A percentile compares a stretch with the other conserved stretches of the same genome.
These are phyloP conservation scores for Porphyrellus cyaneotinctus DNA, from an alignment of 768 basidiomycete species.

Conservation along the genomic window DNA sequence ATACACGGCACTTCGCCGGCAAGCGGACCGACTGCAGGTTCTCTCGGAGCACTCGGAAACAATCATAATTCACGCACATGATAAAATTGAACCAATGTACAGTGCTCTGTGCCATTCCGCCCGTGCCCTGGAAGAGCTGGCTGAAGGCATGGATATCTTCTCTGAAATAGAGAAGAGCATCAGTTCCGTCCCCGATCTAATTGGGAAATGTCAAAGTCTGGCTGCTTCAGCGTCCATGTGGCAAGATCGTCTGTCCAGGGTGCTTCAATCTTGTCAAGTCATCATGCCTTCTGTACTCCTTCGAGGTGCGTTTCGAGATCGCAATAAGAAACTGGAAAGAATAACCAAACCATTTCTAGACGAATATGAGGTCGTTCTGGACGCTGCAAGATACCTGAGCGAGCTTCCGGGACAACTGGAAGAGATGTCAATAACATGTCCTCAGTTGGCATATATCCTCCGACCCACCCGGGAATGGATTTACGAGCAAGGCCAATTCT, in stretches of 20 bases:
- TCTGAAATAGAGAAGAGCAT: slow-evolving; percentile 28
- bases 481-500: slow-evolving; percentile 24
- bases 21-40: slow-evolving; percentile 15
- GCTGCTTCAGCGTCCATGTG: slow-evolving; percentile 25
- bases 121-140: slow-evolving; percentile 38
- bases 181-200: slow-evolving; percentile 19
- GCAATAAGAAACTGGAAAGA: not conserved
- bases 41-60: slow-evolving; percentile 21
- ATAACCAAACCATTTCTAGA: slow-evolving; percentile 23
- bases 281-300: slow-evolving; percentile 33
- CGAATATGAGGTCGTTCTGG: slow-evolving; percentile 32
- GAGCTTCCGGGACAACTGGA: slow-evolving; percentile 24
- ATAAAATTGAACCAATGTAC: slow-evolving; percentile 17
- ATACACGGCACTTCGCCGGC: slow-evolving; percentile 14
- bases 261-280: slow-evolving; percentile 18
- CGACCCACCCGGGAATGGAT: slow-evolving; percentile 30
- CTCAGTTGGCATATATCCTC: slow-evolving; percentile 27
- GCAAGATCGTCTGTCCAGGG: slow-evolving; percentile 25
- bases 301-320: slow-evolving; percentile 29
- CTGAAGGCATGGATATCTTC: slow-evolving; percentile 32
- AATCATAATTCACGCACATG: slow-evolving; percentile 13
- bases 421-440: slow-evolving; percentile 28
- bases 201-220: slow-evolving; percentile 26
- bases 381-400: slow-evolving; percentile 24
- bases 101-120: slow-evolving; percentile 14